Evolutionary conservation across 2,329 filamentous ascomycete species (phyloP).

Genomic region (Sclerotinia minor): DNA sequence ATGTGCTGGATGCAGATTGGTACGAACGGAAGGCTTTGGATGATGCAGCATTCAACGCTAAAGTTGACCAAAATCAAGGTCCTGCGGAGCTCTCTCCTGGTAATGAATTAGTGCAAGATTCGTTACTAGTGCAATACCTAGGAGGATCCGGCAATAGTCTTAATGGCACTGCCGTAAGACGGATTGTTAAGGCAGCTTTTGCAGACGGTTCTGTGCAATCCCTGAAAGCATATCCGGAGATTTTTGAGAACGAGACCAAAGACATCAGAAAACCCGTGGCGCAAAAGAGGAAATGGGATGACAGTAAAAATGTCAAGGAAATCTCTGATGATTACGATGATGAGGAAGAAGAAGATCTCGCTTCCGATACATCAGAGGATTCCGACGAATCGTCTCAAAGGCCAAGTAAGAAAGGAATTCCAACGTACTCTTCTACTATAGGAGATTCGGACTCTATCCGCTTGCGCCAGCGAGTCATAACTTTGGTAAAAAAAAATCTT

Average conservation of each 20-base stretch:
- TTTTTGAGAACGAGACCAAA: slow-evolving; percentile 67
- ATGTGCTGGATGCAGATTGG: slow-evolving; percentile 73
- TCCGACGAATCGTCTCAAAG: slow-evolving; percentile 5
- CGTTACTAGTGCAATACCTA: slow-evolving; percentile 58
- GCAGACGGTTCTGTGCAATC: slow-evolving; percentile 60
- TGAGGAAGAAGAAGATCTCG: slow-evolving; percentile 35
- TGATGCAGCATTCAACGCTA: slow-evolving; percentile 20
- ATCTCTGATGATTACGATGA: slow-evolving; percentile 52
- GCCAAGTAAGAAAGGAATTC: not conserved
- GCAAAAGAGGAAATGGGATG: slow-evolving; percentile 53
- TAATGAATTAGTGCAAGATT: slow-evolving; percentile 48
- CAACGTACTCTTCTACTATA: slow-evolving; percentile 28
- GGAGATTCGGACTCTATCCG: slow-evolving; percentile 38
- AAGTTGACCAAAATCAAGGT: slow-evolving; percentile 39
- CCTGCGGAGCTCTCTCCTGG: slow-evolving; percentile 27
- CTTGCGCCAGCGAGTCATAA: slow-evolving; percentile 38
- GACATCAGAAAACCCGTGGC: slow-evolving; percentile 45
- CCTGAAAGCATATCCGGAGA: slow-evolving; percentile 58
- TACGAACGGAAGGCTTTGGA: slow-evolving; percentile 56
- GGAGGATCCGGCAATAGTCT: slow-evolving; percentile 39
- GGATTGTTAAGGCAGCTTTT: slow-evolving; percentile 66
- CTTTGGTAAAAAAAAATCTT: slow-evolving; percentile 33
- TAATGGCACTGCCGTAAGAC: slow-evolving; percentile 31
- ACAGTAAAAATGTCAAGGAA: slow-evolving; percentile 32
- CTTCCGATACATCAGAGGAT: slow-evolving; percentile 7